A percentile compares a stretch with the other conserved stretches of the same genome.
phyloP scores from a whole-genome alignment of 495 filamentous ascomycete genomes.

The Aspergillus mulundensis region DNA sequence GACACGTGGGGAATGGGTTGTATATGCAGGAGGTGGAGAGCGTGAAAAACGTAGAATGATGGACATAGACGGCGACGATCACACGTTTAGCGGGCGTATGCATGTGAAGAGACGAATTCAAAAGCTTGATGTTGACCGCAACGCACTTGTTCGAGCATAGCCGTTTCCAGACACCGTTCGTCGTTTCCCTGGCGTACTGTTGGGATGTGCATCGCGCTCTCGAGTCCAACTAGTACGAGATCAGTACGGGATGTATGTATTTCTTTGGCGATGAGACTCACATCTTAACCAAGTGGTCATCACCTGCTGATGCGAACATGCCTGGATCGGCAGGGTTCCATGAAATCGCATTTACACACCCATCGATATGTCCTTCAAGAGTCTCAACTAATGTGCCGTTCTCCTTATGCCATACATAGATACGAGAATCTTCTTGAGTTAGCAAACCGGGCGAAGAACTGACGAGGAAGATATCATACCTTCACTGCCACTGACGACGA shows the following conservation, averaged over 20 bases:
- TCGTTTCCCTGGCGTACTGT: slow-evolving; percentile 21
- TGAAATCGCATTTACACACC: slow-evolving; percentile 82
- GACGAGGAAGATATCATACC: slow-evolving; percentile 45
- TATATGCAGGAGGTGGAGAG: slow-evolving; percentile 16
- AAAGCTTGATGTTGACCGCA: slow-evolving; percentile 40
- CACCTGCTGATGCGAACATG: slow-evolving; percentile 89
- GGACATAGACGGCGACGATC: no score
- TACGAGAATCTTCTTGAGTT: slow-evolving; percentile 52
- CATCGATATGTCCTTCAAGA: slow-evolving; percentile 66
- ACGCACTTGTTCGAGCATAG: slow-evolving; percentile 38
- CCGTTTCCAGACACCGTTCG: slow-evolving; percentile 29
- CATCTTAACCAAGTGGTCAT: slow-evolving; percentile 85
- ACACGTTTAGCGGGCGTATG: not conserved
- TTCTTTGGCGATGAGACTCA: slow-evolving; percentile 45
- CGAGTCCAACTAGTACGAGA: slow-evolving; percentile 35
- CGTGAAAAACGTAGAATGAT: not conserved
- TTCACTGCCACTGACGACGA: slow-evolving; percentile 88
- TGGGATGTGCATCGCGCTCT: slow-evolving; percentile 27
- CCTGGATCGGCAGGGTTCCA: slow-evolving; percentile 83
- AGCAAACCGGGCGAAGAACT: slow-evolving; percentile 7
- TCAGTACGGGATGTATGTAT: slow-evolving; percentile 25
- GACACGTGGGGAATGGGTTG: slow-evolving; percentile 8
- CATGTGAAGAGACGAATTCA: slow-evolving; percentile 1
- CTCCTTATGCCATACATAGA: slow-evolving; percentile 89
- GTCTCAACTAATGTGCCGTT: slow-evolving; percentile 71